Evolutionary conservation across 768 basidiomycete genomes (phyloP), one percentile per base, ranked within the genome.

Genomic region (Amanita fuliginea): DNA sequence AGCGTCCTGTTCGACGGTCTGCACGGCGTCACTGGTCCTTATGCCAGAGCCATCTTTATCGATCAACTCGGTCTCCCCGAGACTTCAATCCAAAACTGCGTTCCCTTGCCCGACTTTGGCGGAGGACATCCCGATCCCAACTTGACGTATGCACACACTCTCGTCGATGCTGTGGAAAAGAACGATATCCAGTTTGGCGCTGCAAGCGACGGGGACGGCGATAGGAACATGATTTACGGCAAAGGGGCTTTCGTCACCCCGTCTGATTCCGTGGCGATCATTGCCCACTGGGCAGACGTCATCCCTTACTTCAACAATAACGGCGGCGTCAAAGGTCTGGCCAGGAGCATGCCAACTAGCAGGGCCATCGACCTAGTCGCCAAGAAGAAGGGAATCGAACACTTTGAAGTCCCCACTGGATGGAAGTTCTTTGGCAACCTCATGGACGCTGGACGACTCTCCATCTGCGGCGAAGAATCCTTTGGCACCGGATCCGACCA

Each of bases 361-460:
- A 95, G 89, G 55, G 95, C 96, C 35, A 92, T 99, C 61, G 96
- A 97, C 67, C 76, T 90, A 10, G 95, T 98, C 19, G 95, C 94
- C 11, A 78, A 93, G 75, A 87, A 83, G 62, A 96, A 94, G 72
- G 86, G 87, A 10, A 65, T 96, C 37, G 89, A 95, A 63, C 83
- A 79, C 62, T 96, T 95, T 59, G 96, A 97, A 64, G 95, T 98
- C 16, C 96, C 96, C 3, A 99, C 96, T 18, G 93, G 92, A 55
- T 97, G 93, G 93, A 99, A 99, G 68, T 99, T 99, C 79, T 99
- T 99, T 62, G 96, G 96, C 42, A 99, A 98, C 69, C 73, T 99
- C 58, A 99, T 99, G 96, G 96, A 99, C 64, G 96, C 96, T 16
- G 95, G 94, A 0, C 78, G 91, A 39, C 78, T 99, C 44, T 97